Evolutionary conservation across 352 stramenopile genomes (phyloP).

Genomic region (Blastocystis sp.): DNA sequence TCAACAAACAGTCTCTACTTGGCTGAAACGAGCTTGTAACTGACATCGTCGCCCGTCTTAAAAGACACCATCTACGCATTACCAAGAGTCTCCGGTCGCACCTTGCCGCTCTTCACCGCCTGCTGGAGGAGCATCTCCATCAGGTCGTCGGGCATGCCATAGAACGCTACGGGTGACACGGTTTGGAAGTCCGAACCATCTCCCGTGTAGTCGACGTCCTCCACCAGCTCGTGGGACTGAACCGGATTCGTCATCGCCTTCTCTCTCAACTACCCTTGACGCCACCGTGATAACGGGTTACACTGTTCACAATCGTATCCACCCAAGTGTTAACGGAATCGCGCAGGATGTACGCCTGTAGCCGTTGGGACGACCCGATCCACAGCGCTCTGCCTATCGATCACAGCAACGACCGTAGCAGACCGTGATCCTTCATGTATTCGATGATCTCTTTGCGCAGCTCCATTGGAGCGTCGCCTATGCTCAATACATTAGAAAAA

Average conservation of each 20-base stretch:
- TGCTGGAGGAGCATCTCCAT: conserved; percentile 45
- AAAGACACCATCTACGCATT: conserved; percentile 42
- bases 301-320: conserved; percentile 20
- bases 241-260: conserved; percentile 29
- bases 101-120: conserved; percentile 23
- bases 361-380: conserved; percentile 53
- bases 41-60: conserved; percentile 35
- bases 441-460: conserved; percentile 39
- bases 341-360: conserved; percentile 50
- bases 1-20: not conserved
- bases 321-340: not conserved
- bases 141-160: conserved; percentile 47
- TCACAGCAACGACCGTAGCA: not conserved
- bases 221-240: conserved; percentile 56
- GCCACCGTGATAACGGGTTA: not conserved
- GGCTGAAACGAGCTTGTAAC: conserved; percentile 25
- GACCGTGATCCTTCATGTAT: conserved; percentile 43
- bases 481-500: not conserved
- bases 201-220: conserved; percentile 29
- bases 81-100: not conserved
- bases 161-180: conserved; percentile 14
- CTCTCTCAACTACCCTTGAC: not conserved
- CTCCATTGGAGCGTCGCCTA: conserved; percentile 48
- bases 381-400: conserved; percentile 25
- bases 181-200: not conserved